Evolutionary conservation across 768 basidiomycete species (phyloP), one percentile per base, ranked within the genome.

Genomic region (Russula olivacea): DNA sequence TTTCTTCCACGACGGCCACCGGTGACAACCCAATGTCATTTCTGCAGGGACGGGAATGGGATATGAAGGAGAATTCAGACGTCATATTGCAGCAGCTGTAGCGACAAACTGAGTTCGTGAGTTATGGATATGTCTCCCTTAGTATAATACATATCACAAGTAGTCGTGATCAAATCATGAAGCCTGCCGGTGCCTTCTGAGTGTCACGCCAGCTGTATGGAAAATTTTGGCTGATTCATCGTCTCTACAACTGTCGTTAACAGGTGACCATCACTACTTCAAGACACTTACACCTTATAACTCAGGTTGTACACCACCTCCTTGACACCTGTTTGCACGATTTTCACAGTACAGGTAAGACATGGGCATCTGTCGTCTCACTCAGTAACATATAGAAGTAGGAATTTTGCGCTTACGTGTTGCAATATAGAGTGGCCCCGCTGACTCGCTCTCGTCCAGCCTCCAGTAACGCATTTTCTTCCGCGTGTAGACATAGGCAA

Each of bases 401-500:
- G 57, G 53, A 34, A 47, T 61, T 3, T 36, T 38, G 36, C 50
- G 74, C 90, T 67, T 63, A 98, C 94, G 97, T 99, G 71, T 99
- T 99, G 81, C 97, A 99, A 72, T 98, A 99, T 15, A 99, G 72
- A n/a, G 91, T 89, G 2, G 91, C 83, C 55, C 86, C 84, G 55
- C 78, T 90, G n/a, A 96, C 82, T 52, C 97, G 79, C 63, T 98
- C 97, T 61, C 92, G 76, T 19, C 97, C 96, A 1, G 93, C 93
- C 76, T 98, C 96, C 2, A 98, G 75, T 15, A 98, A 78, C 0
- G 96, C 97, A 71, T 98, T 99, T 76, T 99, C 97, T 75, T 99
- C 97, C 0, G 97, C 97, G 72, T 99, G 97, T 11, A 99, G 76
- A 71, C 97, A 99, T 2, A 98, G 78, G 70, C 97, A 99, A 71